Percentiles rank a stretch among this genome's conserved stretches.
phyloP scores from a whole-genome alignment of 192 early-diverging fungal genomes.

The Backusella sp. region DNA sequence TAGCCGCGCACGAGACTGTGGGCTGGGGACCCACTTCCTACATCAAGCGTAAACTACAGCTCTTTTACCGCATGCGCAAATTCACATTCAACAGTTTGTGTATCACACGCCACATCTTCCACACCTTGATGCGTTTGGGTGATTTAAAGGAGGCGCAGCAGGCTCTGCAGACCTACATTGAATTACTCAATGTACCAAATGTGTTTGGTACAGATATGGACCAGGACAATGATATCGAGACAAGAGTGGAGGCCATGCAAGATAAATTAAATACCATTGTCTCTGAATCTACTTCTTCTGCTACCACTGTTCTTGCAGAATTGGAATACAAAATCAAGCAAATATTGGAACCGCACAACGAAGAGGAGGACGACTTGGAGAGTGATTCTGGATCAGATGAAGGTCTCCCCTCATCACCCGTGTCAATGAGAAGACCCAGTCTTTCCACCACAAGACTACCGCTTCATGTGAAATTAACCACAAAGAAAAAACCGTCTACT shows the following conservation, averaged over 20 bases:
- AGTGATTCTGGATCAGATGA: background rate
- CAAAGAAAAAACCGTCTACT: background rate
- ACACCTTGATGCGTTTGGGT: constrained; percentile 51
- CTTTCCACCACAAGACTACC: background rate
- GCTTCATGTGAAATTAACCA: background rate
- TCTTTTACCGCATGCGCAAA: constrained; percentile 2
- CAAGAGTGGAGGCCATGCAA: background rate
- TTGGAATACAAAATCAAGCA: background rate
- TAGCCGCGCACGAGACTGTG: constrained; percentile 9
- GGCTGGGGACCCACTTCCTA: constrained; percentile 3
- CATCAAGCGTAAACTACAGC: background rate
- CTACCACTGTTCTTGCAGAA: background rate
- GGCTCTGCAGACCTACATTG: constrained; percentile 59
- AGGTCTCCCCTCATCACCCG: background rate
- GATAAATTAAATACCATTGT: background rate
- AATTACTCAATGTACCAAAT: constrained; percentile 42
- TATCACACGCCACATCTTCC: constrained; percentile 60
- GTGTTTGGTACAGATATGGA: background rate
- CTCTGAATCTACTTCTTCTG: background rate
- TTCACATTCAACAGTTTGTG: constrained; percentile 73
- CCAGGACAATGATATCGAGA: background rate
- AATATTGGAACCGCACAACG: background rate
- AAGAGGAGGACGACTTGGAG: background rate
- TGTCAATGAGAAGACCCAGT: background rate
- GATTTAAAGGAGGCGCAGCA: constrained; percentile 69